A percentile compares a stretch with the other conserved stretches of the same genome.
These are phyloP conservation scores for Tolypocladium guangdongense DNA, from an alignment of 2,329 filamentous ascomycete species.

Conservation along the genomic window DNA sequence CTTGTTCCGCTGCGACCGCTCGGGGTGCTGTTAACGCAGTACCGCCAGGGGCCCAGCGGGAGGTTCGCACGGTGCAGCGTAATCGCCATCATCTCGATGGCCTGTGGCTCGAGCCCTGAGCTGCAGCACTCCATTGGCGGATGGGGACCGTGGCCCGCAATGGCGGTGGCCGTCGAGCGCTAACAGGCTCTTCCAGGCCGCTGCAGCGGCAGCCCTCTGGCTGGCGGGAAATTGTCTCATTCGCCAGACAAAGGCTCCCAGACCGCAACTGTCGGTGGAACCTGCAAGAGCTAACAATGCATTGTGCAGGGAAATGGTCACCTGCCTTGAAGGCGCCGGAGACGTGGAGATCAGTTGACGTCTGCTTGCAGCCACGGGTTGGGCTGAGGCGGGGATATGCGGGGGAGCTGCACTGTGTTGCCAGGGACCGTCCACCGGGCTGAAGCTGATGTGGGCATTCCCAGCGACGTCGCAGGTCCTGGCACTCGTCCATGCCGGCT, in stretches of 20 bases:
- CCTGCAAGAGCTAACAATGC: background rate
- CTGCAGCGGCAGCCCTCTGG: background rate
- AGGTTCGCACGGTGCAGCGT: conserved; percentile 6
- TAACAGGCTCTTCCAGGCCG: background rate
- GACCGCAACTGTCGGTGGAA: background rate
- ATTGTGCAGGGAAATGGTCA: conserved; percentile 1
- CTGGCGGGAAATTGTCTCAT: background rate
- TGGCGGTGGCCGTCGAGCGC: conserved; percentile 1
- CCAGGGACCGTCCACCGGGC: background rate
- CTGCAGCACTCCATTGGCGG: conserved; percentile 1
- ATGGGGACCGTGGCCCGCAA: background rate
- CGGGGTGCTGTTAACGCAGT: background rate
- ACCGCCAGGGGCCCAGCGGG: background rate
- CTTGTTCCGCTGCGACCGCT: background rate
- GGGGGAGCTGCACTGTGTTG: conserved; percentile 4
- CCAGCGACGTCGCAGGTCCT: background rate
- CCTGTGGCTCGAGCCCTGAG: background rate
- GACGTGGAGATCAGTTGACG: conserved; percentile 1
- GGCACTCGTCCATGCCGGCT: background rate
- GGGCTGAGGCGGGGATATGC: background rate
- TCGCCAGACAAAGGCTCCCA: background rate
- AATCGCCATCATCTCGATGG: conserved; percentile 1
- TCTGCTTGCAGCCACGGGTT: conserved; percentile 5
- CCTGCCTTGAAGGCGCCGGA: conserved; percentile 1
- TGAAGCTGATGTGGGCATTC: background rate